Base-by-base conservation (phyloP, 2,329 filamentous ascomycete species). In the Fusarium praegraminearum region DNA sequence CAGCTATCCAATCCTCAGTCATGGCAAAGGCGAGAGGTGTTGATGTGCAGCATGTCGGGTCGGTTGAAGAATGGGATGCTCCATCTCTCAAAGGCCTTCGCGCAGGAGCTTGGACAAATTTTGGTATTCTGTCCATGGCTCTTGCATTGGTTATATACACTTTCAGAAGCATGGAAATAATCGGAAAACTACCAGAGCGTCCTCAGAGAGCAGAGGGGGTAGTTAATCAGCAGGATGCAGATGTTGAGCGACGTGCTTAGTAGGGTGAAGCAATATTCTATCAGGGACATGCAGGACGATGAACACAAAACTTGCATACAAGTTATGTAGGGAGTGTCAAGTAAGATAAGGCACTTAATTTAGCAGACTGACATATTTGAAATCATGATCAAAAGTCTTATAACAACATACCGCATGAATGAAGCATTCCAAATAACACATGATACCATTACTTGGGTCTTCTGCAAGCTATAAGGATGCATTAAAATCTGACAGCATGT, bases 1-100 rank as follows among this genome's bases (percentile, higher is more conserved):
- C 90, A 0, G 88, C 89, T 0, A 80, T 91, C 3, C 89, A 92
- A 75, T 88, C 88, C 0, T 85, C 87, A 1, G 85, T 90, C 24
- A 86, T 89, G 79, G 86, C 86, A 0, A 76, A 80, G 5, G 79
- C 81, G 26, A 80, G 84, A 30, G 80, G 80, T 5, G 80, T 84
- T 0, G 49, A 76, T 1, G 80, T 88, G 0, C 75, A 85, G 62
- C 56, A 82, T 4, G 83, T 80, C 0, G 85, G 85, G 0, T 65
- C 80, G 0, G 77, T 86, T 12, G 26, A 72, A 51, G 63, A 75
- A 3, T 82, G 83, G 80, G 86, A 89, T 32, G 63, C 70, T 0
- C 73, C 84, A 0, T 85, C 85, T 1, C 75, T 88, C 8, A 71
- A 73, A 15, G 85, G 86, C 2, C 69, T 89, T 7, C 79, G 85